Percentiles rank a stretch among this genome's conserved stretches.
Evolutionary conservation across 1,284 basidiomycete genomes (phyloP).

Genomic region (Singerocomus rubriflavus): DNA sequence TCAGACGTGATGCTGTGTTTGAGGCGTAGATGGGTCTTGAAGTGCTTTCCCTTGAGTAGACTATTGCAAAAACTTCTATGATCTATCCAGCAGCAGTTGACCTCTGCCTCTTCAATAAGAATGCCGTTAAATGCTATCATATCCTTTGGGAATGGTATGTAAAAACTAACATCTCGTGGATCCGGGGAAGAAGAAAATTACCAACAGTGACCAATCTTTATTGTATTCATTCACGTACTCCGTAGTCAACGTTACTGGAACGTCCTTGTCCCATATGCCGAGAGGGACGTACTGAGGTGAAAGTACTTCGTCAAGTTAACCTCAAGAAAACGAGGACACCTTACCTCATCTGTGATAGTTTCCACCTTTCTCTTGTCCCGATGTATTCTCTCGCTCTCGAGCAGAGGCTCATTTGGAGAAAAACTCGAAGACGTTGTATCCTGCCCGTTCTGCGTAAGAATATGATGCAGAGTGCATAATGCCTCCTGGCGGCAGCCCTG

Average conservation of each 20-base stretch:
- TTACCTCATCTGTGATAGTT: neutral
- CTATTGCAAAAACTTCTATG: neutral
- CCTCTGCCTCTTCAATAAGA: neutral
- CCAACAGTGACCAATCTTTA: constrained; percentile 1
- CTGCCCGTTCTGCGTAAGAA: neutral
- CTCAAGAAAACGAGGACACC: no score
- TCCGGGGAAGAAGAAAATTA: constrained; percentile 1
- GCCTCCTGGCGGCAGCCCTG: neutral
- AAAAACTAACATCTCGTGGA: neutral
- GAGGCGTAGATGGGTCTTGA: neutral
- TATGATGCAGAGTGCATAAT: no score
- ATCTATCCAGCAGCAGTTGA: constrained; percentile 1
- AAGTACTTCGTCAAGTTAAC: neutral
- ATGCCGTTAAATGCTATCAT: neutral
- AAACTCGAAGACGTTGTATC: neutral
- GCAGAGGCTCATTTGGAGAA: neutral
- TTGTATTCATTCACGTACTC: neutral
- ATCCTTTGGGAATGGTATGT: constrained; percentile 1
- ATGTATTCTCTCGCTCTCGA: neutral
- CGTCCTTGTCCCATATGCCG: neutral
- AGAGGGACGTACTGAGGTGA: neutral
- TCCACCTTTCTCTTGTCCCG: neutral
- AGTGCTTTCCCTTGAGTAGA: neutral
- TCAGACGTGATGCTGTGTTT: neutral
- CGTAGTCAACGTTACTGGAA: no score